Base-by-base conservation (phyloP, 1,284 basidiomycete species). In the Microbotryum scabiosae region DNA sequence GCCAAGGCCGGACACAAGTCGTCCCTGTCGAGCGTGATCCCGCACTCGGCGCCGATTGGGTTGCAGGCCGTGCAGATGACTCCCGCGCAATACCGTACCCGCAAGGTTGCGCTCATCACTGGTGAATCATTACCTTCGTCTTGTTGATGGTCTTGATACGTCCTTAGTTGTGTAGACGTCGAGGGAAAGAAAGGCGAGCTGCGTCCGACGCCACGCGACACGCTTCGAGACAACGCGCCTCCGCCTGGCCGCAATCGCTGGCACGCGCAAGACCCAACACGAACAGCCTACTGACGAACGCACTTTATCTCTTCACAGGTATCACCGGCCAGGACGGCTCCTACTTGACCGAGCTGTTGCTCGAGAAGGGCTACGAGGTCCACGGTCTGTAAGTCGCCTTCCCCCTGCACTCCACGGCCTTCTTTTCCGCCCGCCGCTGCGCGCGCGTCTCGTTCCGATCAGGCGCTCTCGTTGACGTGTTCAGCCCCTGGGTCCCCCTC, bases 301-400 rank as follows among this genome's bases (percentile, higher is more conserved):
- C 45, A 16, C 48, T 43, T 30, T 21, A 14, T 46, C 45, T 53
- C 60, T n/a, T 25, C 21, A 7, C 44, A 90, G 89, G 89, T 75
- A 88, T 93, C 74, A 91, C 90, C 69, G 90, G 90, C 21, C 90
- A 92, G 76, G 90, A 92, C 76, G 90, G 89, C 36, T 90, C 88
- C 8, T 91, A 91, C 74, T 77, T 91, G 85, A 88, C 88, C 26
- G 88, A 91, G 75, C 78, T 92, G 21, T 79, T 93, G 59, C 79
- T 93, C 59, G 80, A 80, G 63, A 92, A 93, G 75, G 90, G 90
- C 45, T 93, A 93, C 75, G 82, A 90, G 69, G 90, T 93, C 1
- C 90, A 93, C 74, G 90, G 74, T 25, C 51, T 71, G 65, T 67
- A 26, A 56, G 63, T 56, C 18, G 2, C 20, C 23, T n/a, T 25